phyloP scores from a whole-genome alignment of 768 basidiomycete species.

The Sporobolomyces roseus region DNA sequence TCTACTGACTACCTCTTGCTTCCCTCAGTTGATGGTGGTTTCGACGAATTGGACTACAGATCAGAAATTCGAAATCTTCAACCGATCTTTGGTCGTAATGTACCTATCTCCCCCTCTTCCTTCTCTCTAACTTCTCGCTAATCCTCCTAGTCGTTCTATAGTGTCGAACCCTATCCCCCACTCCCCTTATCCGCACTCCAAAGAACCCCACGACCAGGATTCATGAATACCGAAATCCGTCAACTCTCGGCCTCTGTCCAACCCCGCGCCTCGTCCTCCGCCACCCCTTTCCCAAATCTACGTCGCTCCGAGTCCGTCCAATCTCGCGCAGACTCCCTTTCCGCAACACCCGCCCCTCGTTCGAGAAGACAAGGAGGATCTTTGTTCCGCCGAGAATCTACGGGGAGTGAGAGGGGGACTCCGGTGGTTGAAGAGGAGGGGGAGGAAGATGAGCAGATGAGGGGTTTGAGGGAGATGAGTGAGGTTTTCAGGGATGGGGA shows the following conservation, averaged over 20 bases:
- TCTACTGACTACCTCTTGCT: neutral
- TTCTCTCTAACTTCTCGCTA: neutral
- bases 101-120: neutral
- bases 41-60: conserved; percentile 8
- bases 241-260: conserved; percentile 28
- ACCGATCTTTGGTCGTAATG: conserved; percentile 39
- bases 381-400: too few relatives aligned
- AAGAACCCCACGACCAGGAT: neutral
- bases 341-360: too few relatives aligned
- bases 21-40: neutral
- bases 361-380: too few relatives aligned
- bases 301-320: neutral
- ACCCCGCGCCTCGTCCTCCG: too few relatives aligned
- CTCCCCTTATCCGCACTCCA: neutral
- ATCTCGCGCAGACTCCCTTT: too few relatives aligned
- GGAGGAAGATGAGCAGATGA: conserved; percentile 13
- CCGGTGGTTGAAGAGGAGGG: neutral
- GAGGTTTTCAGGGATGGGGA: conserved; percentile 3
- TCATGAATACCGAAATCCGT: conserved; percentile 19
- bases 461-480: conserved; percentile 9
- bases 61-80: conserved; percentile 32
- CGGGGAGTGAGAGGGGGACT: neutral
- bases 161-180: conserved; percentile 38
- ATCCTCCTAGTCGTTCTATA: neutral
- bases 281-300: too few relatives aligned